Conservation (phyloP, 1,284 basidiomycete genomes). For the Sporisorium iseilematis-ciliati region DNA sequence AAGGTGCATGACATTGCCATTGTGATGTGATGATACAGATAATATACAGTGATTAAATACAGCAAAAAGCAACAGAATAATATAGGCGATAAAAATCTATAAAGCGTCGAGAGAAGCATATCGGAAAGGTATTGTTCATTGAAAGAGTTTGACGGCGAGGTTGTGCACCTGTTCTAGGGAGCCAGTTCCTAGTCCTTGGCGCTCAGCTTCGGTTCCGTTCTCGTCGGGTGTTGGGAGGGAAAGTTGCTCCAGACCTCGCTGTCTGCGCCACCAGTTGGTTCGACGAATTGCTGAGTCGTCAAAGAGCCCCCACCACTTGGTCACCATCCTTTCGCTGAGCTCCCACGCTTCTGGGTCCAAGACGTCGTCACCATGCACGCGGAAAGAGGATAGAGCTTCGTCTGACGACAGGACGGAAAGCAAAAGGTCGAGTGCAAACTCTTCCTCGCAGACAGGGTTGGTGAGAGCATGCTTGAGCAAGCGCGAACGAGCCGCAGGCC, state of each 20-base stretch:
- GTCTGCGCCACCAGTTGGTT: conserved; percentile 56
- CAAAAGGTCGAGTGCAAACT: conserved; percentile 41
- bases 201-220: conserved; percentile 11
- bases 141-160: conserved; percentile 15
- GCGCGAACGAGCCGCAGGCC: conserved; percentile 48
- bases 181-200: conserved; percentile 40
- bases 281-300: conserved; percentile 41
- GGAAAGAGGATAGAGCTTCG: conserved; percentile 30
- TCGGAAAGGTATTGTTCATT: conserved; percentile 19
- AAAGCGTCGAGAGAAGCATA: background rate
- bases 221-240: conserved; percentile 1
- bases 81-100: background rate
- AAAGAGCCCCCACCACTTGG: conserved; percentile 55
- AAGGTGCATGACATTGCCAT: background rate
- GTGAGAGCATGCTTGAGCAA: conserved; percentile 39
- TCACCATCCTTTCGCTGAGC: conserved; percentile 32
- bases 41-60: conserved; percentile 22
- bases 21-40: conserved; percentile 17
- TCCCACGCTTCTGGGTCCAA: conserved; percentile 54
- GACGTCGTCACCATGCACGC: conserved; percentile 49
- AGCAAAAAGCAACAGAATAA: background rate
- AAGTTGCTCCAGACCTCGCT: conserved; percentile 33
- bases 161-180: conserved; percentile 33
- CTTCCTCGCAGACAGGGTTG: conserved; percentile 41
- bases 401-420: conserved; percentile 31